These are phyloP conservation scores for Staphylotrichum longicolle DNA, from an alignment of 495 filamentous ascomycete genomes.

Conservation along the genomic window DNA sequence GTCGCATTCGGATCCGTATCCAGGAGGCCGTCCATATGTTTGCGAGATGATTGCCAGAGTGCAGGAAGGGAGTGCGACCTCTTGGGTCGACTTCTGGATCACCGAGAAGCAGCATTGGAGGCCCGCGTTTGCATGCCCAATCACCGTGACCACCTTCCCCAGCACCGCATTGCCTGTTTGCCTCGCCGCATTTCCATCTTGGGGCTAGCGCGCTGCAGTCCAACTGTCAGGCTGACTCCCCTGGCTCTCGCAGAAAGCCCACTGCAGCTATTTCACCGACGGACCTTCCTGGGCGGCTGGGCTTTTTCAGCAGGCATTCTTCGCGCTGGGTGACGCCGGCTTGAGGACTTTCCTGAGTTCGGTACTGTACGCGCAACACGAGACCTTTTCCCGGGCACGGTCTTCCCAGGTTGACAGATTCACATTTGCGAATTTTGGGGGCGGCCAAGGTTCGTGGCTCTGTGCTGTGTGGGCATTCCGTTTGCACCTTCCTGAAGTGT, in stretches of 20 bases:
- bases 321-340: too few relatives aligned
- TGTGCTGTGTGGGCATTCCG: background rate
- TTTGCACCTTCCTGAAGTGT: conserved; percentile 10
- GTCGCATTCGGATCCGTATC: conserved; percentile 12
- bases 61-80: conserved; percentile 21
- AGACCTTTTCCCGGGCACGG: too few relatives aligned
- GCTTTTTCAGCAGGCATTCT: too few relatives aligned
- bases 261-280: too few relatives aligned
- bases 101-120: conserved; percentile 6
- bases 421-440: too few relatives aligned
- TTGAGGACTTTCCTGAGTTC: too few relatives aligned
- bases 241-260: background rate
- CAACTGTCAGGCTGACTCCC: background rate
- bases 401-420: too few relatives aligned
- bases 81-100: conserved; percentile 1
- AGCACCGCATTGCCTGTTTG: conserved; percentile 17
- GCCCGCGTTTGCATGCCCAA: conserved; percentile 17
- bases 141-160: conserved; percentile 11
- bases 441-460: too few relatives aligned
- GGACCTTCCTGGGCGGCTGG: too few relatives aligned
- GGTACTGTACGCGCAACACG: too few relatives aligned
- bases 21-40: conserved; percentile 1
- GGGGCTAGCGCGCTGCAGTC: conserved; percentile 18
- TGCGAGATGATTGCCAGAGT: conserved; percentile 9
- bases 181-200: conserved; percentile 24